These are phyloP conservation scores for Lodderomyces theae DNA, from an alignment of 1,139 yeast species.

Conservation along the genomic window DNA sequence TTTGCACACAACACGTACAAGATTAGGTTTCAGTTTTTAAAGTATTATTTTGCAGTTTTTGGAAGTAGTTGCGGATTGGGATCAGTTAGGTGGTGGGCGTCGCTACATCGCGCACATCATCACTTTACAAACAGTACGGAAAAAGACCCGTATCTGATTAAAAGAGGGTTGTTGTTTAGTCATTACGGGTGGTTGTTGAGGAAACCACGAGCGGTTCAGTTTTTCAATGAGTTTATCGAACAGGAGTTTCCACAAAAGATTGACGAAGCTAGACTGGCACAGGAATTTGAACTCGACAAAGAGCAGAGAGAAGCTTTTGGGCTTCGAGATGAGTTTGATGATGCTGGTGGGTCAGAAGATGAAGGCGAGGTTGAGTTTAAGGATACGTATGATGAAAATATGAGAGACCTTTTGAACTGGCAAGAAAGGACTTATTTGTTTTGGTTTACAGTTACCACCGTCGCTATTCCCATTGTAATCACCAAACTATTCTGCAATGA, in stretches of 20 bases:
- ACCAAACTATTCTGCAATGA: slow-evolving; percentile 39
- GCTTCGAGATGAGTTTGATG: slow-evolving; percentile 4
- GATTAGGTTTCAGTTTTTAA: slow-evolving; percentile 32
- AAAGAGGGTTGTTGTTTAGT: slow-evolving; percentile 56
- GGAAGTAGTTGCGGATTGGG: slow-evolving; percentile 66
- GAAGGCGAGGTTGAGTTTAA: slow-evolving; percentile 17
- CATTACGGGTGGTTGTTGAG: slow-evolving; percentile 65
- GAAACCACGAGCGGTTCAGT: slow-evolving; percentile 43
- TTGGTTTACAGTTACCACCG: slow-evolving; percentile 44
- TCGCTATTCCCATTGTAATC: slow-evolving; percentile 48
- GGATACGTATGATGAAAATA: slow-evolving; percentile 14
- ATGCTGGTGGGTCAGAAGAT: slow-evolving; percentile 18
- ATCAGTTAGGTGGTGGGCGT: slow-evolving; percentile 59
- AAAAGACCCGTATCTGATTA: slow-evolving; percentile 62
- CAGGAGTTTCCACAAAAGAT: slow-evolving; percentile 37
- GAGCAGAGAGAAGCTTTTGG: slow-evolving; percentile 5
- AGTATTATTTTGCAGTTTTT: slow-evolving; percentile 46
- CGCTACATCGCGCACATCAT: slow-evolving; percentile 69
- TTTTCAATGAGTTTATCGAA: slow-evolving; percentile 36
- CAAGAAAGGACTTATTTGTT: slow-evolving; percentile 49
- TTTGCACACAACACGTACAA: slow-evolving; percentile 58
- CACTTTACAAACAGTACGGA: slow-evolving; percentile 63
- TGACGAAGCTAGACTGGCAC: slow-evolving; percentile 13
- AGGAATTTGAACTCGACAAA: slow-evolving; percentile 10
- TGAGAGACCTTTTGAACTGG: slow-evolving; percentile 48